Conservation (phyloP, 768 basidiomycete genomes). For the Russula olivacea region DNA sequence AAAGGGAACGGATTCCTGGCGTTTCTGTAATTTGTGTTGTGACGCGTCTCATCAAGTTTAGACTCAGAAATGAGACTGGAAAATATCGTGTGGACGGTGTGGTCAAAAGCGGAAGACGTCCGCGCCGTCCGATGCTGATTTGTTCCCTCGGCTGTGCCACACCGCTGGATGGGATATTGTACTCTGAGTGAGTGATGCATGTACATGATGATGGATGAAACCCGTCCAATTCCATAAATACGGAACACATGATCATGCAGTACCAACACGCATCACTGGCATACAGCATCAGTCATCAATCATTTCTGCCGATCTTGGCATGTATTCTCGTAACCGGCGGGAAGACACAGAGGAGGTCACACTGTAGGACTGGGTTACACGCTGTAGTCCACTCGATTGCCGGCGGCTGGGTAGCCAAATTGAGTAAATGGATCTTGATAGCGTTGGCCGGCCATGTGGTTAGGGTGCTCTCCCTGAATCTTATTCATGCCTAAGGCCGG, state of each 20-base stretch:
- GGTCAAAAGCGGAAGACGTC: not conserved
- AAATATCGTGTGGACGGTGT: too few species aligned
- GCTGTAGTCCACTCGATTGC: not conserved
- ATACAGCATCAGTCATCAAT: not conserved
- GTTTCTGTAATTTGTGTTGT: not conserved
- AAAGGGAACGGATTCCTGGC: not conserved
- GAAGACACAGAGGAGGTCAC: not conserved
- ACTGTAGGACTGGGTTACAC: not conserved
- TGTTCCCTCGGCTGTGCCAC: not conserved
- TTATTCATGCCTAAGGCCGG: not conserved
- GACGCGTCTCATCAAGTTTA: not conserved
- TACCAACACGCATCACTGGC: not conserved
- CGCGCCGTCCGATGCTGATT: not conserved
- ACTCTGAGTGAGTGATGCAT: not conserved
- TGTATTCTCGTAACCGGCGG: not conserved
- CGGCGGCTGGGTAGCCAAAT: not conserved
- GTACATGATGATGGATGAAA: not conserved
- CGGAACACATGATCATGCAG: not conserved
- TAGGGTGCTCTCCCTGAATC: not conserved
- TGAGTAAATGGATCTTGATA: too few species aligned
- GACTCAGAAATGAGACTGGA: not conserved
- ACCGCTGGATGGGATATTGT: not conserved
- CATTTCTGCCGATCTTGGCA: not conserved
- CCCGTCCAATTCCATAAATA: not conserved
- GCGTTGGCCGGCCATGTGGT: not conserved